These are phyloP conservation scores for Phaseolus coccineus DNA, from an alignment of 331 rosid species.

Conservation along the genomic window DNA sequence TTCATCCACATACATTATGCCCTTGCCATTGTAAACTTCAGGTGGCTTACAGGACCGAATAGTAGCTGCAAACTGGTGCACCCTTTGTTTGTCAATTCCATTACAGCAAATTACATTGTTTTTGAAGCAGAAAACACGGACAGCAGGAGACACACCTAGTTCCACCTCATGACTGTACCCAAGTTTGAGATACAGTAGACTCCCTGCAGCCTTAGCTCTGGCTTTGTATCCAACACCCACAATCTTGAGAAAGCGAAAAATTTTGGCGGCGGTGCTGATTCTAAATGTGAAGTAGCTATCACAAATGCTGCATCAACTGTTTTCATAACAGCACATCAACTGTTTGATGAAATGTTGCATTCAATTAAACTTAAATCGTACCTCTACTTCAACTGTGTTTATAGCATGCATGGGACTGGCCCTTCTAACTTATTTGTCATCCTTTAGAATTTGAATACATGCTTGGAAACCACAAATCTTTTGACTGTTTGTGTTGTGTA, in stretches of 20 bases:
- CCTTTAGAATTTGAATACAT: background rate
- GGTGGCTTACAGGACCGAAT: constrained; percentile 90
- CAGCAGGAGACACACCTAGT: constrained; percentile 79
- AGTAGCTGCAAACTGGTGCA: constrained; percentile 84
- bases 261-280: constrained; percentile 47
- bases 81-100: constrained; percentile 86
- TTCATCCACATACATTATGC: constrained; percentile 83
- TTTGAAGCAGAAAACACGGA: constrained; percentile 87
- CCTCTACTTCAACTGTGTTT: background rate
- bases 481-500: background rate
- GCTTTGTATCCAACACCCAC: constrained; percentile 98
- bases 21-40: constrained; percentile 94
- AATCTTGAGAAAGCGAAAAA: constrained; percentile 85
- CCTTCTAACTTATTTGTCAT: background rate
- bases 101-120: constrained; percentile 93
- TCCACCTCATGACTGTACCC: constrained; percentile 96
- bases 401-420: background rate
- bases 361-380: background rate
- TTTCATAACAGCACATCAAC: background rate
- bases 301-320: background rate
- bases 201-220: constrained; percentile 84
- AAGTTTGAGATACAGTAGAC: constrained; percentile 72
- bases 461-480: background rate
- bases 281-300: too few relatives aligned
- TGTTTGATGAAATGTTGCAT: constrained; percentile 11